Evolutionary conservation across 805 yeast genomes (phyloP).

Genomic region (Metschnikowia drakensbergensis): DNA sequence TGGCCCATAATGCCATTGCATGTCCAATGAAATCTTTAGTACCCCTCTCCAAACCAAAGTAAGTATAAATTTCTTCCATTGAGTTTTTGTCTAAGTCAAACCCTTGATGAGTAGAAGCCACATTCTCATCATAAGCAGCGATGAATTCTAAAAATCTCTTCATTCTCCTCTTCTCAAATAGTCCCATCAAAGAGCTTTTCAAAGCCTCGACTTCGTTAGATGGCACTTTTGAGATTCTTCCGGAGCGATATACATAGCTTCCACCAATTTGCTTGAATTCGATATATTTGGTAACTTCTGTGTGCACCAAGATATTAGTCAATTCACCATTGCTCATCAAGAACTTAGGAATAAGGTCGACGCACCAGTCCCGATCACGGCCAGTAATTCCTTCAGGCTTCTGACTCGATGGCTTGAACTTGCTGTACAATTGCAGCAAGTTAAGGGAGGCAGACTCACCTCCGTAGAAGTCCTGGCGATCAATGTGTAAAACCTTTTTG

Average conservation of each 20-base stretch:
- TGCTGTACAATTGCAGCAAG: slow-evolving; percentile 63
- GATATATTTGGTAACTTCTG: slow-evolving; percentile 92
- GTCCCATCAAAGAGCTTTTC: slow-evolving; percentile 87
- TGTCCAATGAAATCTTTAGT: slow-evolving; percentile 97
- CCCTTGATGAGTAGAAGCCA: slow-evolving; percentile 76
- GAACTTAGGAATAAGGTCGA: slow-evolving; percentile 94
- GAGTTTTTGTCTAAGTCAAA: slow-evolving; percentile 81
- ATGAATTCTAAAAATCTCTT: slow-evolving; percentile 87
- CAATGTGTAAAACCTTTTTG: slow-evolving; percentile 93
- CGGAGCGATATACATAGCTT: slow-evolving; percentile 85
- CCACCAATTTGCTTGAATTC: slow-evolving; percentile 98
- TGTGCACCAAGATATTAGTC: slow-evolving; percentile 90
- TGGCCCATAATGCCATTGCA: slow-evolving; percentile 96
- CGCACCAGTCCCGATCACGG: slow-evolving; percentile 96
- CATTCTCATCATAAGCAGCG: slow-evolving; percentile 75
- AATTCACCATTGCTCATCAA: slow-evolving; percentile 97
- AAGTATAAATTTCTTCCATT: slow-evolving; percentile 85
- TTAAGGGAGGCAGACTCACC: slow-evolving; percentile 87
- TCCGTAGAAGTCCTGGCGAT: slow-evolving; percentile 94
- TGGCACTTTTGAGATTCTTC: slow-evolving; percentile 92
- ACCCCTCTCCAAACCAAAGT: slow-evolving; percentile 87
- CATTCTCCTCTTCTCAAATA: slow-evolving; percentile 94
- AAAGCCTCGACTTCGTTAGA: slow-evolving; percentile 89
- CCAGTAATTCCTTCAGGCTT: slow-evolving; percentile 71
- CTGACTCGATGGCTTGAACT: slow-evolving; percentile 76